A percentile compares a stretch with the other conserved stretches of the same genome.
phyloP scores from a whole-genome alignment of 345 rosid species.

The Microcos paniculata region DNA sequence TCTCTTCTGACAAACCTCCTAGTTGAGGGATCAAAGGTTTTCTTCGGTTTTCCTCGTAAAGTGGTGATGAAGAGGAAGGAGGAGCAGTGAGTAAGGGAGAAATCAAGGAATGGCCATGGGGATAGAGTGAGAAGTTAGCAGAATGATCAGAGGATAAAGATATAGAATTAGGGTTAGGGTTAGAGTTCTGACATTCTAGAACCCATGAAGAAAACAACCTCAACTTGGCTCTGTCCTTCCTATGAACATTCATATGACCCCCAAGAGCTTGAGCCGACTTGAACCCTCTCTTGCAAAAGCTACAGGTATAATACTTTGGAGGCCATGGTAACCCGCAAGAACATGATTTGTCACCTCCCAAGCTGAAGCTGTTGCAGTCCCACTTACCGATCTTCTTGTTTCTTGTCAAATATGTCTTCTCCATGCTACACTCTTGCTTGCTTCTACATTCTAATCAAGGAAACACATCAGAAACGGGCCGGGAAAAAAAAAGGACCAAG shows the following conservation, averaged over 20 bases:
- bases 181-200: conserved; percentile 30
- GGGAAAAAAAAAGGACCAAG: not conserved
- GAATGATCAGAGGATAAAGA: conserved; percentile 33
- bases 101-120: conserved; percentile 22
- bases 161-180: conserved; percentile 57
- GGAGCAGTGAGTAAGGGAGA: conserved; percentile 23
- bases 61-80: conserved; percentile 41
- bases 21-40: not conserved
- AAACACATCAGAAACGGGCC: not conserved
- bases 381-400: not conserved
- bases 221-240: conserved; percentile 84
- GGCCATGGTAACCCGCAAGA: conserved; percentile 75
- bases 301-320: conserved; percentile 83
- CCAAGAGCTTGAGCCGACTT: conserved; percentile 97
- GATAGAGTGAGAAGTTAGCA: conserved; percentile 11
- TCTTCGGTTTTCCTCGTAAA: conserved; percentile 13
- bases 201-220: conserved; percentile 57
- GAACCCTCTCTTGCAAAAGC: conserved; percentile 91
- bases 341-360: conserved; percentile 33
- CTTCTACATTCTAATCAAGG: not conserved
- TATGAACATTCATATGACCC: conserved; percentile 94
- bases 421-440: not conserved
- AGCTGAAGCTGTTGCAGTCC: conserved; percentile 11
- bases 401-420: not conserved
- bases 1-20: conserved; percentile 16